Base-by-base conservation (phyloP, 1,284 basidiomycete genomes). In the Malassezia nana region DNA sequence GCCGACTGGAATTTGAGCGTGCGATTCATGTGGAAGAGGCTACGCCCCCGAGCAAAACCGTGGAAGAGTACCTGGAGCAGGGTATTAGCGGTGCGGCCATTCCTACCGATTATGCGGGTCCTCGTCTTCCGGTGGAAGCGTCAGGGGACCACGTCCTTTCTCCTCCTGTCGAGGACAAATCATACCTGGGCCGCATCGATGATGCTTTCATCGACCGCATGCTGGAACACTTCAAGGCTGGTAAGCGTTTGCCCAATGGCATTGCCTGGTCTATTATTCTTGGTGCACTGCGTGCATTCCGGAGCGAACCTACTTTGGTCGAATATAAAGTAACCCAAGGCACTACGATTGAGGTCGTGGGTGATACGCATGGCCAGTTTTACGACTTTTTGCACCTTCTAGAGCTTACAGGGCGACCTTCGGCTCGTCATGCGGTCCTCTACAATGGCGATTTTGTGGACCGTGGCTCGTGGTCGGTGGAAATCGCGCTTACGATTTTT, bases 231-330 rank as follows among this genome's bases (percentile, higher is more conserved):
- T 96, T 95, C 78, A 94, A 92, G 77, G 81, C 84, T 40, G 89
- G 89, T 22, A 91, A 91, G 75, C 80, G 84, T 24, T 77, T 96
- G 49, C 84, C 89, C 4, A 83, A 65, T 24, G 65, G 63, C 12
- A 85, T 89, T 59, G 89, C 86, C 24, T 96, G 90, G 90, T 89
- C 96, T 77, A 95, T 99, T 65, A 64, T 91, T 25, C 79, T 99
- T 10, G 90, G 88, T 25, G 89, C 87, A 55, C 82, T 87, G 69
- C 80, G 82, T 16, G 77, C 82, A 6, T 83, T 98, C 63, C 77
- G 79, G 26, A 80, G 84, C 63, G 89, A 94, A 73, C 82, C 85
- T 55, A 87, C 83, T 60, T 66, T 99, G 69, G 88, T 94, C 15
- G 82, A 86, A 50, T 80, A 92, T 35, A 76, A 80, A 39, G 77